A percentile compares a stretch with the other conserved stretches of the same genome.
Evolutionary conservation across 805 yeast species (phyloP).

Genomic region (Starmerella gropengiesseri): DNA sequence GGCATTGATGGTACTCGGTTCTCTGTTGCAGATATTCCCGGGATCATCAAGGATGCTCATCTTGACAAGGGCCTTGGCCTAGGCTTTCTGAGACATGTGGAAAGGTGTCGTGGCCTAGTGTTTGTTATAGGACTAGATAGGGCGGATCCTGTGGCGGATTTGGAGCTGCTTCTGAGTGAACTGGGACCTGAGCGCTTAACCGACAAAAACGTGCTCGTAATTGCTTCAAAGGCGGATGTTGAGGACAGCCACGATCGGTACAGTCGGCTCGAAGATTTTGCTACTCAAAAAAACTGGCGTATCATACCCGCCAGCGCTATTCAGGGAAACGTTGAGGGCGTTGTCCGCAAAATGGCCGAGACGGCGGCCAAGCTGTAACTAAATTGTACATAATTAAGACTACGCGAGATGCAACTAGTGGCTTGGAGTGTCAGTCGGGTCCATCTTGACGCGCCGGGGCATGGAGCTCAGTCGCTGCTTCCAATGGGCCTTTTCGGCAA

Average conservation of each 20-base stretch:
- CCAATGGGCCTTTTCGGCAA: constrained; percentile 1
- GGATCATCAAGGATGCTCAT: constrained; percentile 81
- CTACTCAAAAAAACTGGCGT: constrained; percentile 41
- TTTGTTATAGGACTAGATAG: constrained; percentile 74
- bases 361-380: constrained; percentile 5
- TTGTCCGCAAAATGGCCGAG: constrained; percentile 55
- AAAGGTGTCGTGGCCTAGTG: constrained; percentile 79
- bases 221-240: constrained; percentile 91
- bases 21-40: constrained; percentile 96
- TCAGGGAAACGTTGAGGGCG: constrained; percentile 58
- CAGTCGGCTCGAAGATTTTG: constrained; percentile 30
- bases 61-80: constrained; percentile 82
- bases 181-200: constrained; percentile 50
- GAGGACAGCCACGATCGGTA: constrained; percentile 44
- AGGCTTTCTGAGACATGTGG: constrained; percentile 84
- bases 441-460: constrained; percentile 1
- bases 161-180: constrained; percentile 54
- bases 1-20: constrained; percentile 47
- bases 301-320: constrained; percentile 78
- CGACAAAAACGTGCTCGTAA: constrained; percentile 57
- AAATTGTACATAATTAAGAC: not conserved
- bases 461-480: constrained; percentile 4
- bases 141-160: constrained; percentile 52
- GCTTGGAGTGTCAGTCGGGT: not conserved
- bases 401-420: too few species aligned